These are phyloP conservation scores for Aspergillus sp. DNA, from an alignment of 2,329 filamentous ascomycete species.

Conservation along the genomic window DNA sequence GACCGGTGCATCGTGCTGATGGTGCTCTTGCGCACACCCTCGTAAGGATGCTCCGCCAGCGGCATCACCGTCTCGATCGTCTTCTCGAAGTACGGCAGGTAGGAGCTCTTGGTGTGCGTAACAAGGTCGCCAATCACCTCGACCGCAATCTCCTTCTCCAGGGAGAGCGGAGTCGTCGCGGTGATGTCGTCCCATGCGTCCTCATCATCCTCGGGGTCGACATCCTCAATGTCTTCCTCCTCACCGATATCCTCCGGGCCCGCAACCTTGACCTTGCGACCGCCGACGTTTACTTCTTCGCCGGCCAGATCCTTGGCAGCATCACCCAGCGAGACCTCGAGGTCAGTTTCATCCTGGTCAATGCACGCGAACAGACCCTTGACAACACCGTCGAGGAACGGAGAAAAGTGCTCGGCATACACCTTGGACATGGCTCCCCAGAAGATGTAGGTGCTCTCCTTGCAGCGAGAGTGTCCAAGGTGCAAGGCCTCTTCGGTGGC, in stretches of 20 bases:
- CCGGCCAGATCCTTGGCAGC: conserved; percentile 65
- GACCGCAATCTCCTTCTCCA: conserved; percentile 95
- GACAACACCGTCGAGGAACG: conserved; percentile 38
- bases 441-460: conserved; percentile 93
- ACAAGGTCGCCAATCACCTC: conserved; percentile 92
- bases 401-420: conserved; percentile 58
- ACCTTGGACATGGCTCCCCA: conserved; percentile 94
- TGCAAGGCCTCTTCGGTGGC: conserved; percentile 84
- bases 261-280: conserved; percentile 78
- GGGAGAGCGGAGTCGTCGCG: conserved; percentile 76
- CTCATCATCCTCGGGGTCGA: conserved; percentile 67
- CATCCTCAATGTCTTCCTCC: conserved; percentile 52
- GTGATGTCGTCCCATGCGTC: conserved; percentile 77
- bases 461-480: conserved; percentile 79
- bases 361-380: conserved; percentile 67
- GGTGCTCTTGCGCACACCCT: conserved; percentile 86
- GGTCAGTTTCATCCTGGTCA: conserved; percentile 76
- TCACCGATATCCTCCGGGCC: conserved; percentile 50
- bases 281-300: conserved; percentile 65
- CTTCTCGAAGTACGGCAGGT: conserved; percentile 78
- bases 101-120: conserved; percentile 70
- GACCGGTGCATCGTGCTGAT: conserved; percentile 87
- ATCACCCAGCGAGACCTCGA: conserved; percentile 66
- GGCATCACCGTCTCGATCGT: conserved; percentile 72
- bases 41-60: conserved; percentile 79